phyloP scores from a whole-genome alignment of 257 asterid genomes.

The Capsicum baccatum region DNA sequence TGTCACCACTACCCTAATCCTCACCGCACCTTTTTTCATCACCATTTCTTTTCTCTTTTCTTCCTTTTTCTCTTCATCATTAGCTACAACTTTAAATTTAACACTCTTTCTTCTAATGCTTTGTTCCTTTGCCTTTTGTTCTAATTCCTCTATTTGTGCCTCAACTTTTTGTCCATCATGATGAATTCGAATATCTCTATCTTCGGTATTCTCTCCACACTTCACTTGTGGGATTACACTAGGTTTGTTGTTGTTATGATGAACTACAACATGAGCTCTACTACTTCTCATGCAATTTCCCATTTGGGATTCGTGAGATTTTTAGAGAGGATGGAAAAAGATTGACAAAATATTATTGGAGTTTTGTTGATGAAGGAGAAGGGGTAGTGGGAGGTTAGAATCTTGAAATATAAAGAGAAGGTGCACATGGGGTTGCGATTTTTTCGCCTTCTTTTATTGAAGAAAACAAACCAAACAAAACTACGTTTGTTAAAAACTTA shows the following conservation, averaged over 20 bases:
- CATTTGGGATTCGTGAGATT: constrained; percentile 23
- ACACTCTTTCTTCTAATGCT: constrained; percentile 20
- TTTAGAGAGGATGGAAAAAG: neutral
- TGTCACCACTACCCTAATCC: constrained; percentile 41
- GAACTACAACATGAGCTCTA: neutral
- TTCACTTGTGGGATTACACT: too few relatives aligned
- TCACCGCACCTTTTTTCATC: constrained; percentile 33
- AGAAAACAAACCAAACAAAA: neutral
- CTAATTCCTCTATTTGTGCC: neutral
- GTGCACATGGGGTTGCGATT: constrained; percentile 29
- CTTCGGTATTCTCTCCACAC: too few relatives aligned
- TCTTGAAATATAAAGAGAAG: constrained; percentile 15
- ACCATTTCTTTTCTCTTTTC: constrained; percentile 3
- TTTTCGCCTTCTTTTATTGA: constrained; percentile 24
- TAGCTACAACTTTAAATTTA: constrained; percentile 13
- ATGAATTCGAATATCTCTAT: neutral
- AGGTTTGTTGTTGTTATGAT: neutral
- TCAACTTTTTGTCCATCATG: constrained; percentile 15
- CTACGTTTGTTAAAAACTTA: neutral
- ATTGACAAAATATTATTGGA: neutral
- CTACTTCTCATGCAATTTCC: constrained; percentile 37
- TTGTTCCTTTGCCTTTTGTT: neutral
- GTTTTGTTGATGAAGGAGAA: neutral
- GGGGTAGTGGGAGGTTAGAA: constrained; percentile 14
- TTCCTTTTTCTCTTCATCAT: neutral